These are phyloP conservation scores for Nakazawaea ernobii DNA, from an alignment of 805 yeast species.

Conservation along the genomic window DNA sequence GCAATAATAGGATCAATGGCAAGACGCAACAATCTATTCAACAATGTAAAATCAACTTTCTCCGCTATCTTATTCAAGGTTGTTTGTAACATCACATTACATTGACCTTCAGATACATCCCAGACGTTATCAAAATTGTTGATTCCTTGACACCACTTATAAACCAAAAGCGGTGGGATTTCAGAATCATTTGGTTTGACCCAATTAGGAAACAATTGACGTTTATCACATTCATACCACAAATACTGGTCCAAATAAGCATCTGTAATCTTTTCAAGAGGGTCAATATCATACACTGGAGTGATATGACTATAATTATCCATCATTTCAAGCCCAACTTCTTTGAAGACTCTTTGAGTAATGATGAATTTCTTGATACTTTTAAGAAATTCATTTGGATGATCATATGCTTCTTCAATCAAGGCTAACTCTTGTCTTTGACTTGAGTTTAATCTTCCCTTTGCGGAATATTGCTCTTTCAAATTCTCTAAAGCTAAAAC, in stretches of 20 bases:
- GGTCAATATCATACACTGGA: constrained; percentile 87
- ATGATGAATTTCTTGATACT: constrained; percentile 76
- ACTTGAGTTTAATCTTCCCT: constrained; percentile 72
- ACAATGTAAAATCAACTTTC: constrained; percentile 79
- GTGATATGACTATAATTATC: constrained; percentile 79
- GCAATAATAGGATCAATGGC: constrained; percentile 88
- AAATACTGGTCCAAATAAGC: constrained; percentile 92
- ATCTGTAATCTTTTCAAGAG: constrained; percentile 91
- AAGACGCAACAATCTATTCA: constrained; percentile 75
- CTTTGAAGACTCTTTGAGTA: constrained; percentile 90
- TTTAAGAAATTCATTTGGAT: constrained; percentile 88
- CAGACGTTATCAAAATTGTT: constrained; percentile 76
- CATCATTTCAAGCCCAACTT: constrained; percentile 81
- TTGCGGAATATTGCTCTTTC: constrained; percentile 72
- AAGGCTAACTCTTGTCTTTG: constrained; percentile 91
- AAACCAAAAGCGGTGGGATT: constrained; percentile 84
- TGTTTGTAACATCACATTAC: constrained; percentile 81
- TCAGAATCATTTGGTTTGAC: constrained; percentile 92
- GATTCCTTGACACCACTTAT: constrained; percentile 92
- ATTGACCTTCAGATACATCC: constrained; percentile 69
- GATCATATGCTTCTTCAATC: constrained; percentile 94
- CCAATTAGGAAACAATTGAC: constrained; percentile 92
- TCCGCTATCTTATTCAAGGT: constrained; percentile 67
- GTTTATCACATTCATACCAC: constrained; percentile 91
- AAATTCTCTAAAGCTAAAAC: constrained; percentile 85